Evolutionary conservation across 352 stramenopile genomes (phyloP), one percentile per base, ranked within the genome.

Genomic region (Globisporangium ultimum): DNA sequence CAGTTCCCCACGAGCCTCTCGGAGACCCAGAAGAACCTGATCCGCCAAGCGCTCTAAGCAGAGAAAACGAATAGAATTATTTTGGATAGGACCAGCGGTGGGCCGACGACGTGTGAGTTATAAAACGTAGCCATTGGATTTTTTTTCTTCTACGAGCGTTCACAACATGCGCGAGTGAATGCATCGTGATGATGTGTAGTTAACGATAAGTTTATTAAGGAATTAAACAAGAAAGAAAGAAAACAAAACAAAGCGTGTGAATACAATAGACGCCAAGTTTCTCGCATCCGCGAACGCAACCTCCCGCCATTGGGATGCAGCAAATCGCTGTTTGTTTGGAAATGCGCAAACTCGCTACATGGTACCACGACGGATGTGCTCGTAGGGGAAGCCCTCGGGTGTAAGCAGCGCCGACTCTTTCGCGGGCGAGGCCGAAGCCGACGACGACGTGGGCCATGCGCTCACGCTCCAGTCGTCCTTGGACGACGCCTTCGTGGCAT

Each of bases 1-100:
- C 91, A 98, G 63, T 99, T 99, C 68, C 97, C 97, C 5, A 84
- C 89, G 18, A 77, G 76, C 6, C 80, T 99, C n/a, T 90, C 73
- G 0, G 70, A 91, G 40, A 60, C 57, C 40, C 85, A 95, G 67
- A 89, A 89, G 58, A 74, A 74, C 20, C 63, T 91, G 40, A 59
- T 95, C 10, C 85, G 80, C 13, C 79, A 95, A 62, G 81, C 78
- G 20, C 51, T 93, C 42, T 95, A 89, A 79, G 28, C 22, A 53
- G n/a, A 41, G 14, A 21, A 15, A 18, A 6, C 40, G 14, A 7
- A 51, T 9, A 15, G 45, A 46, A 42, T 57, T 57, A 12, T 21
- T 36, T 46, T 46, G 8, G 13, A 22, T 14, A 53, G 24, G 24
- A 32, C 24, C 24, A 32, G 5, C 24, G 24, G 5, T 32, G 24